phyloP scores from a whole-genome alignment of 1,139 yeast genomes.

The Candida sp. region DNA sequence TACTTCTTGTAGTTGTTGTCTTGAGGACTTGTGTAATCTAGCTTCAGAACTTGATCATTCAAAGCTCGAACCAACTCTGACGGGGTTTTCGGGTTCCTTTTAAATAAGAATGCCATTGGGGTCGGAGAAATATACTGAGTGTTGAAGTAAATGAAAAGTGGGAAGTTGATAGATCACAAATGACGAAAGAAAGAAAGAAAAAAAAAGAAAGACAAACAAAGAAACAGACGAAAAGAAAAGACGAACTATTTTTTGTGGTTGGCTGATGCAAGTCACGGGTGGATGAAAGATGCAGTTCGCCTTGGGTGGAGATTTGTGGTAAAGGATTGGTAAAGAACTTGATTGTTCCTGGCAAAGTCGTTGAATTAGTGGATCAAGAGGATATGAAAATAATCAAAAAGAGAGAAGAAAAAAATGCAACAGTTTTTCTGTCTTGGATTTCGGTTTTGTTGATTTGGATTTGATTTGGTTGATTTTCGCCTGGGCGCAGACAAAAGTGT shows the following conservation, averaged over 20 bases:
- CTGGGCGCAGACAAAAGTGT: too few relatives aligned
- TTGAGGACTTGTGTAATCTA: conserved; percentile 46
- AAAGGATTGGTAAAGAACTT: not conserved
- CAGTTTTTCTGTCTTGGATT: not conserved
- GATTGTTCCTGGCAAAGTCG: not conserved
- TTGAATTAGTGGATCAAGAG: not conserved
- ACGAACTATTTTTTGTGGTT: not conserved
- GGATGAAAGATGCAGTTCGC: not conserved
- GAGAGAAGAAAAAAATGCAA: not conserved
- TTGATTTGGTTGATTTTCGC: not conserved
- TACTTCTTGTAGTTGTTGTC: conserved; percentile 57
- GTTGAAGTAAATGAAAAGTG: not conserved
- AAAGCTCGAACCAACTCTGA: conserved; percentile 79
- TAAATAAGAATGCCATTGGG: conserved; percentile 88
- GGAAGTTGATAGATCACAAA: not conserved
- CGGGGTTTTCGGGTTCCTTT: conserved; percentile 92
- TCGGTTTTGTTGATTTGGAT: not conserved
- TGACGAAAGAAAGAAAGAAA: not conserved
- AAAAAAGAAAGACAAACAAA: not conserved
- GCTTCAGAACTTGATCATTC: conserved; percentile 71
- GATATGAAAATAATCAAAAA: not conserved
- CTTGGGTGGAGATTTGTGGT: not conserved
- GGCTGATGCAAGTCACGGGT: not conserved
- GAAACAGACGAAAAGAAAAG: not conserved
- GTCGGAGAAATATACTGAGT: not conserved